Evolutionary conservation across 306 rosid species (phyloP), one percentile per base, ranked within the genome.

Genomic region (Fragaria nilgerrensis): DNA sequence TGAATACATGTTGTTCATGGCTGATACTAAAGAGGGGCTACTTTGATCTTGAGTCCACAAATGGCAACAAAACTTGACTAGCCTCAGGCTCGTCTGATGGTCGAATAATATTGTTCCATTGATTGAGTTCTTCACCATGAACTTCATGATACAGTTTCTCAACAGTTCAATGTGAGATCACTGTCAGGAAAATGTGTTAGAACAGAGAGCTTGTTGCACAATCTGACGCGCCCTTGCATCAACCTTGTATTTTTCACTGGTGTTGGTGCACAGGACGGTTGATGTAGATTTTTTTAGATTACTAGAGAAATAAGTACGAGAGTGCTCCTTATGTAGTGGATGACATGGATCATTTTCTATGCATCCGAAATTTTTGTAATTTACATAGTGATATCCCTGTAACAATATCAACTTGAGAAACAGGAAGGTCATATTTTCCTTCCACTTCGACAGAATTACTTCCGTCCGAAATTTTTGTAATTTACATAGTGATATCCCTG

Each of bases 321-420:
- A 65, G 4, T 27, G 44, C 68, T 41, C 4, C 68, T 43, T 70
- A 44, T 47, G 75, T 56, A 58, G 76, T 70, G 23, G 69, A 68
- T 41, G 56, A 9, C 41, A 77, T 36, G 70, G 70, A 65, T 65
- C 70, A 65, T 65, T 65, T 36, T 65, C 70, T 8, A 17, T 65
- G 47, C 47, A 36, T 37, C 70, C 70, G 0, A 36, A 9, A 7
- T 3, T 65, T 65, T 65, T 65, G 70, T 65, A 36, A 65, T 17
- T 63, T 20, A 65, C 22, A 65, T 13, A 65, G 23, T 36, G 25
- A 36, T 17, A 3, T 7, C n/a, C 25, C 1, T 65, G 70, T 65
- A 65, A 36, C 16, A 19, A 34, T 65, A 36, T 36, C 70, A 36
- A 62, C 70, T 36, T 65, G 25, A 65, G 20, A 65, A 65, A 17